These are phyloP conservation scores for Syncephalis fuscata DNA, from an alignment of 371 early-diverging fungal species.

Conservation along the genomic window DNA sequence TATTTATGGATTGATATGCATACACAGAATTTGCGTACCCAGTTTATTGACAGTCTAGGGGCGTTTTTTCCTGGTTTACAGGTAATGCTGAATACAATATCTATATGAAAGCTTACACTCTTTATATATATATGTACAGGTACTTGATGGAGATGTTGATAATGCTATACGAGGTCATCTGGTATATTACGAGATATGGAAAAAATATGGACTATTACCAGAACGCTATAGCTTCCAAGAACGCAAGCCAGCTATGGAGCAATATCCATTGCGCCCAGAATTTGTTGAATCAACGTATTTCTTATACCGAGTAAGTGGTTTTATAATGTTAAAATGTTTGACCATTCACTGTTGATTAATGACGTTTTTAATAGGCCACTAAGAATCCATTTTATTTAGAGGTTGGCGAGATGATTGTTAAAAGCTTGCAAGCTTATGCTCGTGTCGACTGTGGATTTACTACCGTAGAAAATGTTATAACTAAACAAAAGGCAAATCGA, in stretches of 20 bases:
- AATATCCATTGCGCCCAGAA: constrained; percentile 86
- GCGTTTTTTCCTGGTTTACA: constrained; percentile 90
- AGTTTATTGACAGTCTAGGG: constrained; percentile 81
- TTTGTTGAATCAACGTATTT: constrained; percentile 88
- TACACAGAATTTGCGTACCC: constrained; percentile 37
- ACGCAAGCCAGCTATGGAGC: constrained; percentile 35
- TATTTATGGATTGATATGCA: constrained; percentile 77
- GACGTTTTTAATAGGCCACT: constrained; percentile 39
- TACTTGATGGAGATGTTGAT: constrained; percentile 68
- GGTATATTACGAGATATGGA: constrained; percentile 75
- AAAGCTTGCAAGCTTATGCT: constrained; percentile 53
- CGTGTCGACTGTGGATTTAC: constrained; percentile 80
- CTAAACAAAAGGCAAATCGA: constrained; percentile 50
- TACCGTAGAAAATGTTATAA: constrained; percentile 41
- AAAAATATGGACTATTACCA: constrained; percentile 62
- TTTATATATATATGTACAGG: constrained; percentile 15
- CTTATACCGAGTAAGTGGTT: constrained; percentile 45
- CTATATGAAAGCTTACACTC: background rate
- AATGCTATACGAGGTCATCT: constrained; percentile 65
- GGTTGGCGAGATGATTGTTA: constrained; percentile 71
- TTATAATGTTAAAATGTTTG: no score
- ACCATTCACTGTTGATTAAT: constrained; percentile 1
- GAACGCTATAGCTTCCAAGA: constrained; percentile 66
- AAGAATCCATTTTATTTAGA: constrained; percentile 76
- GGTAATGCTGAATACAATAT: no score